Conservation (phyloP, 1,284 basidiomycete species). For the Malassezia cuniculi region DNA sequence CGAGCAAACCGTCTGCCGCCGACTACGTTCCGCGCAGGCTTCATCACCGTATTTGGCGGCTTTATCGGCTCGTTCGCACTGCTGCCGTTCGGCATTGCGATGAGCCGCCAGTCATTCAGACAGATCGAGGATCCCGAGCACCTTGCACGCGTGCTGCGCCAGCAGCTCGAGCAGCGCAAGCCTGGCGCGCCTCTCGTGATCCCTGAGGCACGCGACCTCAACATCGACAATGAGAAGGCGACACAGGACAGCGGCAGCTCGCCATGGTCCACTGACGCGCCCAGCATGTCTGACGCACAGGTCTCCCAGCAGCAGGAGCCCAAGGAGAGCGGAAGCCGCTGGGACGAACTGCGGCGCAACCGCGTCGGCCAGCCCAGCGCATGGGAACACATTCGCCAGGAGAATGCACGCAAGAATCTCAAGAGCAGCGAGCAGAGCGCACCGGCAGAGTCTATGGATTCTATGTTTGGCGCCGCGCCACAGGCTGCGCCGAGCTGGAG, state of each 20-base stretch:
- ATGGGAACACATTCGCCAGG: slow-evolving; percentile 13
- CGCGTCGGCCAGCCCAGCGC: slow-evolving; percentile 5
- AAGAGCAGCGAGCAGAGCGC: too few relatives aligned
- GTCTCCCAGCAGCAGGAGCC: too few relatives aligned
- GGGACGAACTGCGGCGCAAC: slow-evolving; percentile 12
- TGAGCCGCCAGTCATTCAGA: slow-evolving; percentile 8
- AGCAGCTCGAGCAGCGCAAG: slow-evolving; percentile 9
- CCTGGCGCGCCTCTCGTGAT: too few relatives aligned
- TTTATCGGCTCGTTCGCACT: slow-evolving; percentile 9
- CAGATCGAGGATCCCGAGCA: slow-evolving; percentile 11
- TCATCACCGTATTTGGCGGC: slow-evolving; percentile 7
- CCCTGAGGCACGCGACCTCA: too few relatives aligned
- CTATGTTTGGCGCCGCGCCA: too few relatives aligned
- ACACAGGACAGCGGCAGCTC: background rate
- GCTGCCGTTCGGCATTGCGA: slow-evolving; percentile 8
- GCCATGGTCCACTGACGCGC: background rate
- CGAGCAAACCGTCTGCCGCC: background rate
- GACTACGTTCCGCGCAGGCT: background rate
- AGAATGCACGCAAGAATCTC: background rate
- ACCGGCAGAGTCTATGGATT: too few relatives aligned
- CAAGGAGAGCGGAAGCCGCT: slow-evolving; percentile 1
- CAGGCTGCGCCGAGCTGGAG: slow-evolving; percentile 1
- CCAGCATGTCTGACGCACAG: background rate
- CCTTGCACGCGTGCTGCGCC: slow-evolving; percentile 6
- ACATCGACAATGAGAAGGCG: background rate